Percentiles rank a stretch among this genome's conserved stretches.
Conservation (phyloP, 164 flowering plant genomes). For the Vitis riparia region DNA sequence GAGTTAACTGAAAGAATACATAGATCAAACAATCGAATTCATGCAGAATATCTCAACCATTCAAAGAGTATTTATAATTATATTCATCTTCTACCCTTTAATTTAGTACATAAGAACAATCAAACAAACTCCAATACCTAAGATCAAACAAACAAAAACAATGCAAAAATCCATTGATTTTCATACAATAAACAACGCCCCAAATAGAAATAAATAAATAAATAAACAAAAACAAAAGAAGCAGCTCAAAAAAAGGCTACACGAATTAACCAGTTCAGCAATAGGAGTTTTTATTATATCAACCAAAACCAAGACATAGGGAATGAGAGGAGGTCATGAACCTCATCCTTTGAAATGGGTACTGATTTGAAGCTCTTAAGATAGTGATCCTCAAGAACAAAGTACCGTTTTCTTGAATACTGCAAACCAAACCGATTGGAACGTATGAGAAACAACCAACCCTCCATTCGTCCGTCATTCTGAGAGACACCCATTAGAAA, state of each 20-base stretch:
- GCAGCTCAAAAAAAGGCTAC: background rate
- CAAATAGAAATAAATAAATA: too few relatives aligned
- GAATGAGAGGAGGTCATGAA: constrained; percentile 10
- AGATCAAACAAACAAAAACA: too few relatives aligned
- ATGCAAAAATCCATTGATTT: too few relatives aligned
- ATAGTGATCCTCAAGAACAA: constrained; percentile 58
- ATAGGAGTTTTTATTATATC: background rate
- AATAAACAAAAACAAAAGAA: too few relatives aligned
- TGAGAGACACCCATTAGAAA: constrained; percentile 33
- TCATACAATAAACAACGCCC: too few relatives aligned
- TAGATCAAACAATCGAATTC: too few relatives aligned
- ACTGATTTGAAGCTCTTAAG: constrained; percentile 66
- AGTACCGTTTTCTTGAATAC: constrained; percentile 73
- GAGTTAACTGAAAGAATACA: too few relatives aligned
- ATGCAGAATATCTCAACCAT: too few relatives aligned
- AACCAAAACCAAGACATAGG: constrained; percentile 1
- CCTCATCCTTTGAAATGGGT: constrained; percentile 56
- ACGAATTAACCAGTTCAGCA: background rate
- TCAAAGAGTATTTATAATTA: too few relatives aligned
- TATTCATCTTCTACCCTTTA: too few relatives aligned
- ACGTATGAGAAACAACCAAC: constrained; percentile 78
- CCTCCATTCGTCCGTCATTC: constrained; percentile 62
- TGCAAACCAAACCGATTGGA: constrained; percentile 70
- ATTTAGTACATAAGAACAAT: too few relatives aligned
- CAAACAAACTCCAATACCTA: too few relatives aligned